Evolutionary conservation across 768 basidiomycete species (phyloP).

Genomic region (Tricholomella constricta): DNA sequence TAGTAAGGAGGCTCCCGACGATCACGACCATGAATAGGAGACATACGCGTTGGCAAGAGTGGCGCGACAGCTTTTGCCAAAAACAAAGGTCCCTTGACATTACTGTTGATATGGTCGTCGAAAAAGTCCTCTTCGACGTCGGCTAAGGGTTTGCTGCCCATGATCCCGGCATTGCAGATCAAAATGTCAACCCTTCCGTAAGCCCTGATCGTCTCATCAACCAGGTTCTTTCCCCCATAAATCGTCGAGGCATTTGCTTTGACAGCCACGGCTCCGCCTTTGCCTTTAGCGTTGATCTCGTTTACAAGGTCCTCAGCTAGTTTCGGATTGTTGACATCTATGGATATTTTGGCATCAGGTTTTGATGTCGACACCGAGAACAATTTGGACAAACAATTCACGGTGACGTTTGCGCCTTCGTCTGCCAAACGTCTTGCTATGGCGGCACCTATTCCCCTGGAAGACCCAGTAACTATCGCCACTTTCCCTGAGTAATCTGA

Average conservation of each 20-base stretch:
- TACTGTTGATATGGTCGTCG: constrained; percentile 52
- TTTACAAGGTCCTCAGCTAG: constrained; percentile 51
- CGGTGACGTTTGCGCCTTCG: constrained; percentile 58
- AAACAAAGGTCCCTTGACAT: constrained; percentile 64
- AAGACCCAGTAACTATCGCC: constrained; percentile 65
- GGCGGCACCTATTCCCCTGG: constrained; percentile 59
- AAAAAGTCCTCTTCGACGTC: constrained; percentile 55
- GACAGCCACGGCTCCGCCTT: constrained; percentile 49
- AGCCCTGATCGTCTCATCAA: constrained; percentile 48
- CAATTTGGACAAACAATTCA: constrained; percentile 41
- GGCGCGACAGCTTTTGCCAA: constrained; percentile 48
- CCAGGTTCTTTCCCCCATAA: constrained; percentile 46
- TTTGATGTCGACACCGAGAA: not conserved
- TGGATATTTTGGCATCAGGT: not conserved
- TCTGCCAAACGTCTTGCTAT: constrained; percentile 54
- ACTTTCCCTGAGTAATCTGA: constrained; percentile 40
- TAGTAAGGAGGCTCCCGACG: not conserved
- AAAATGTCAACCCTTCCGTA: constrained; percentile 60
- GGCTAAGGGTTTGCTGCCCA: constrained; percentile 50
- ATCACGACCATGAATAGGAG: not conserved
- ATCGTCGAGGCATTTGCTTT: constrained; percentile 53
- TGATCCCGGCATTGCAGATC: constrained; percentile 59
- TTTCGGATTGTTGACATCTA: constrained; percentile 36
- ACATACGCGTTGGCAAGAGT: constrained; percentile 45
- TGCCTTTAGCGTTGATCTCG: constrained; percentile 44